Conservation (phyloP, 495 filamentous ascomycete genomes). For the Daldinia concentrica region DNA sequence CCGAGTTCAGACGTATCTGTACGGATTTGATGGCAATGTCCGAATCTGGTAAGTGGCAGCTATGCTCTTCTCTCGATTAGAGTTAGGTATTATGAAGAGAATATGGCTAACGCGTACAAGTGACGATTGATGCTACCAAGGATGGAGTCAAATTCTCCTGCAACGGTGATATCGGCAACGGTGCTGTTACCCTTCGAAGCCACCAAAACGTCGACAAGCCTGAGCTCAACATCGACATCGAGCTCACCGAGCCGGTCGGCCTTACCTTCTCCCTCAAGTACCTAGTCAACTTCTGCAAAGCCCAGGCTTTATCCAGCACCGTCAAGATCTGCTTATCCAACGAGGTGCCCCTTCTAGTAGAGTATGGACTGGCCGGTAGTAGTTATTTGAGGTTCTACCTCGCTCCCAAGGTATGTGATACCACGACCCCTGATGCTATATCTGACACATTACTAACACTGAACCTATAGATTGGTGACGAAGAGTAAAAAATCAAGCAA, state of each 20-base stretch:
- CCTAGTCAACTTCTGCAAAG: constrained; percentile 99
- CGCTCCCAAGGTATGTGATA: constrained; percentile 83
- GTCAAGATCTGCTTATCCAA: constrained; percentile 94
- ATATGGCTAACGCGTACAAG: constrained; percentile 56
- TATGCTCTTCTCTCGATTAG: background rate
- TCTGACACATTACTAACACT: constrained; percentile 14
- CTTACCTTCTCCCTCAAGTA: constrained; percentile 99
- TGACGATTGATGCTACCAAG: constrained; percentile 95
- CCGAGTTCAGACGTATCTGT: constrained; percentile 95
- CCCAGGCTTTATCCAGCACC: constrained; percentile 78
- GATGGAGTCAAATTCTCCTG: constrained; percentile 97
- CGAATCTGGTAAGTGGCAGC: constrained; percentile 78
- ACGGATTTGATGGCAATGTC: constrained; percentile 89
- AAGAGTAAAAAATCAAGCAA: constrained; percentile 68
- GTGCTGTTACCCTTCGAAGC: constrained; percentile 88
- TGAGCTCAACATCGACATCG: constrained; percentile 83
- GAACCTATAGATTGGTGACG: constrained; percentile 79
- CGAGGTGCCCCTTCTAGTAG: constrained; percentile 95
- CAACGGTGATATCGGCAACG: constrained; percentile 93
- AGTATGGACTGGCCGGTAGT: constrained; percentile 82
- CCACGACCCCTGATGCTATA: background rate
- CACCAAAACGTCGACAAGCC: constrained; percentile 93
- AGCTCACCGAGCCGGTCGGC: constrained; percentile 89
- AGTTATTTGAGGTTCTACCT: constrained; percentile 97
- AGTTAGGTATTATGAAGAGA: constrained; percentile 4